A percentile compares a stretch with the other conserved stretches of the same genome.
Evolutionary conservation across 1,284 basidiomycete species (phyloP).

Genomic region (Singerocomus rubriflavus): DNA sequence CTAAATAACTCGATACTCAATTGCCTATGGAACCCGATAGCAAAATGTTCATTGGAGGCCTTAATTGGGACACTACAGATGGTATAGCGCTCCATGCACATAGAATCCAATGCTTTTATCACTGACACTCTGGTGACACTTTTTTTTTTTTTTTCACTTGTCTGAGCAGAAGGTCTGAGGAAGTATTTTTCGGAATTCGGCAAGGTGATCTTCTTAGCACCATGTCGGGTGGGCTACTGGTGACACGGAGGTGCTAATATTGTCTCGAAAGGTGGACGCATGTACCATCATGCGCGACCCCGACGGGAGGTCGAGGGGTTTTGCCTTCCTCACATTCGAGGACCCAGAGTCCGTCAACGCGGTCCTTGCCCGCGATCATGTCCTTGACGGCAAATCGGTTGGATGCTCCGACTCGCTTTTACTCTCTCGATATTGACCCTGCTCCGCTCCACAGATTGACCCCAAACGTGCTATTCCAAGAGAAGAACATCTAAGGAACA

Average conservation of each 20-base stretch:
- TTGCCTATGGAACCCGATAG: constrained; percentile 52
- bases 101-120: constrained; percentile 35
- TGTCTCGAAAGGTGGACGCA: constrained; percentile 65
- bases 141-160: constrained; percentile 25
- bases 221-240: not conserved
- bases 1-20: constrained; percentile 35
- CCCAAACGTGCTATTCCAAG: constrained; percentile 93
- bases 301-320: constrained; percentile 86
- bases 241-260: constrained; percentile 14
- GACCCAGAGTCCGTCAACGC: constrained; percentile 76
- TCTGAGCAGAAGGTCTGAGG: constrained; percentile 59
- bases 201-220: constrained; percentile 44
- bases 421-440: constrained; percentile 4
- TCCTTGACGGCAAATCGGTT: constrained; percentile 88
- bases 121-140: constrained; percentile 36
- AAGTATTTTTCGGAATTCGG: constrained; percentile 73
- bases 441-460: constrained; percentile 68
- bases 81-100: constrained; percentile 56
- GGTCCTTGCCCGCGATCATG: constrained; percentile 83
- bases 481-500: constrained; percentile 78
- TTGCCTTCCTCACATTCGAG: constrained; percentile 93
- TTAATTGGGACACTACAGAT: constrained; percentile 98
- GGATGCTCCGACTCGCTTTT: constrained; percentile 32
- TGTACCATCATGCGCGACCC: constrained; percentile 96
- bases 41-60: constrained; percentile 98